Evolutionary conservation across 2,329 filamentous ascomycete species (phyloP), one percentile per base, ranked within the genome.

Genomic region (Claviceps humidiphila): DNA sequence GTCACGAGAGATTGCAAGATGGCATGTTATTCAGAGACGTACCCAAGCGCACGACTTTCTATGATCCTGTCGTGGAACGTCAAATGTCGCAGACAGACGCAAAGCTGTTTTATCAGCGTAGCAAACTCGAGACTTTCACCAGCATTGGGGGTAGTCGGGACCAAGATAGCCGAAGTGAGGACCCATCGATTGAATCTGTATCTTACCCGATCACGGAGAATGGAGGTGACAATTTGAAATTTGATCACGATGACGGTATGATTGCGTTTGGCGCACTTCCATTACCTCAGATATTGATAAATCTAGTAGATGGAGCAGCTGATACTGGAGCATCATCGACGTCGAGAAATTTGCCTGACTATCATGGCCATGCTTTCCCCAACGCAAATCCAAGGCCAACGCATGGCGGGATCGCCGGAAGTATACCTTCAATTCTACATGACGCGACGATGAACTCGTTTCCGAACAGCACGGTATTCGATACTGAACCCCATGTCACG

Each of bases 21-120:
- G 80, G 79, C 51, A 79, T 84, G 74, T 71, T 84, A 9, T 71
- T 73, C 22, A 73, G 81, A 55, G 81, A 84, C 62, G 64, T 80
- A 50, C 80, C 79, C 38, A 76, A 76, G 55, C 84, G 84, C 64
- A 95, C 89, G 8, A 87, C 90, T 20, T 94, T 89, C 64, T 96
- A 95, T 70, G 90, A 96, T 68, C 89, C 91, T 62, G 85, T 91
- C 50, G 87, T 88, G 51, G 93, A 98, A 69, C 94, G 93, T 62
- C 87, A 91, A 63, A 86, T 95, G 82, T 94, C 85, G 63, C 89
- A 95, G 67, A 84, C 87, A 26, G 93, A 98, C 66, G 88, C 91
- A 54, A 97, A 95, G 68, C 78, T 96, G 56, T 95, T 97, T 71
- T 98, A 95, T 67, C 91, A 96, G 70, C 79, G 87, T 58, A 89